phyloP scores from a whole-genome alignment of 2,329 filamentous ascomycete species.

The Neocucurbitaria cava region DNA sequence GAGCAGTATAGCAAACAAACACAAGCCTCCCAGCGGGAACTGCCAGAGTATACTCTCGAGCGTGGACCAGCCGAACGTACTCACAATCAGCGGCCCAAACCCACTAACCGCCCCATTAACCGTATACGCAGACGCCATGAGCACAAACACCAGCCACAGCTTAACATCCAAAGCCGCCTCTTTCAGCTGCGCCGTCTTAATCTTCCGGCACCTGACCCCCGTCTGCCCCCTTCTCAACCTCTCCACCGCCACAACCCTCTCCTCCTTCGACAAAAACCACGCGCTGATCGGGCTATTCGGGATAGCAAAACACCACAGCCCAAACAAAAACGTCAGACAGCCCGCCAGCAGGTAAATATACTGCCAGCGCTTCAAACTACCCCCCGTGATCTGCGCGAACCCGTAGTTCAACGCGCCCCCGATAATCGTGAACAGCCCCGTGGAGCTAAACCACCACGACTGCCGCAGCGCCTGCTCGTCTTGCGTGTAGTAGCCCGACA shows the following conservation, averaged over 20 bases:
- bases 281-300: conserved; percentile 71
- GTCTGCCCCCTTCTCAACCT: conserved; percentile 57
- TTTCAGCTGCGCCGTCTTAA: conserved; percentile 60
- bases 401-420: conserved; percentile 45
- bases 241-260: conserved; percentile 63
- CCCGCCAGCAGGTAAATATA: conserved; percentile 72
- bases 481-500: conserved; percentile 52
- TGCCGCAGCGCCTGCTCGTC: conserved; percentile 59
- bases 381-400: conserved; percentile 47
- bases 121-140: conserved; percentile 63
- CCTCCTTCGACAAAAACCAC: conserved; percentile 71
- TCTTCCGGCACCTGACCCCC: conserved; percentile 59
- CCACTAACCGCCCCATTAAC: conserved; percentile 54
- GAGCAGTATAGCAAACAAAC: conserved; percentile 69
- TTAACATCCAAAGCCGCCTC: conserved; percentile 58
- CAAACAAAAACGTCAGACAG: conserved; percentile 64
- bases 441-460: conserved; percentile 72
- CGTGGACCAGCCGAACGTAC: conserved; percentile 52
- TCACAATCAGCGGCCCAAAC: conserved; percentile 48
- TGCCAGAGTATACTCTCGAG: conserved; percentile 61
- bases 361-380: conserved; percentile 62
- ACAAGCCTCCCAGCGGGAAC: conserved; percentile 75
- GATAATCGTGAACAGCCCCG: conserved; percentile 44
- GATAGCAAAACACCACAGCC: conserved; percentile 70
- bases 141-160: conserved; percentile 49